Conservation (phyloP, 208 protist species). For the Trypanosoma brucei region DNA sequence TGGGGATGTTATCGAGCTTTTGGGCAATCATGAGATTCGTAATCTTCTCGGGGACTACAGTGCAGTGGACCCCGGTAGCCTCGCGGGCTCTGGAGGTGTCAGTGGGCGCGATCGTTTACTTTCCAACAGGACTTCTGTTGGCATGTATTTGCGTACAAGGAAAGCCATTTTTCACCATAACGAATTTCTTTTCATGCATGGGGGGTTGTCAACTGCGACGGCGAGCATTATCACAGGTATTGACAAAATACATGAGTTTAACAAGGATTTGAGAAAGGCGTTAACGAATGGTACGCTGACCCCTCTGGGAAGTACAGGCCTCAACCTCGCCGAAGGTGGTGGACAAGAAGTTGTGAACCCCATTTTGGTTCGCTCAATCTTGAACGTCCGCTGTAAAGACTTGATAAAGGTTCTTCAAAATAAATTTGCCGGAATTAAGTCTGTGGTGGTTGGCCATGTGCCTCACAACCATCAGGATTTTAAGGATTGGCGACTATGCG, state of each 20-base stretch:
- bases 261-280: constrained; percentile 50
- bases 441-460: constrained; percentile 87
- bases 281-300: constrained; percentile 66
- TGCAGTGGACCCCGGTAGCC: constrained; percentile 58
- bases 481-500: constrained; percentile 72
- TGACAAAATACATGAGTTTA: constrained; percentile 75
- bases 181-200: constrained; percentile 90
- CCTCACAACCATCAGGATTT: constrained; percentile 79
- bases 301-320: constrained; percentile 43
- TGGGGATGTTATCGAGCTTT: constrained; percentile 79
- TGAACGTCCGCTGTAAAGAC: constrained; percentile 77
- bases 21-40: constrained; percentile 91
- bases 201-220: constrained; percentile 79
- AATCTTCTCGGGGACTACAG: constrained; percentile 83
- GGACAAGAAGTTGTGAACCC: constrained; percentile 68
- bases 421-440: constrained; percentile 72
- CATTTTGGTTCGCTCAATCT: constrained; percentile 79
- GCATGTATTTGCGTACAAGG: constrained; percentile 70
- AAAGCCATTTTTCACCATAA: constrained; percentile 73
- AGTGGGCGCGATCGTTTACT: constrained; percentile 51
- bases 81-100: constrained; percentile 48
- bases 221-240: constrained; percentile 68
- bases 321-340: constrained; percentile 67
- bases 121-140: constrained; percentile 64
- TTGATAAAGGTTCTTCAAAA: constrained; percentile 60